Evolutionary conservation across 208 protist genomes (phyloP).

Genomic region (Porcisia hertigi): DNA sequence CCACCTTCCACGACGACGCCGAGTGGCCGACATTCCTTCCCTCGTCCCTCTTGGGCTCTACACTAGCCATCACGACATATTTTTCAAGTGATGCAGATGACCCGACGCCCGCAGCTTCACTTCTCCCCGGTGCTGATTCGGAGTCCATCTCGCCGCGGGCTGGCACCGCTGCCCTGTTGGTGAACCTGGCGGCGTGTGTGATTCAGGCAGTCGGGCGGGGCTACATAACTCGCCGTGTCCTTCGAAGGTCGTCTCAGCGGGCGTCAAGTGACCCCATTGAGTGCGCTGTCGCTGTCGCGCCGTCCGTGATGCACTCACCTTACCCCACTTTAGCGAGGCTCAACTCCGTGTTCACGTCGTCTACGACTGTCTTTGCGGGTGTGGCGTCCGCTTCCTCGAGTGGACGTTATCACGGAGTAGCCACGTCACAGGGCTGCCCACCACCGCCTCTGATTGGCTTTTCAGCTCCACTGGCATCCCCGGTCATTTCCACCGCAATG

Average conservation of each 20-base stretch:
- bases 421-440: neutral
- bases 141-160: neutral
- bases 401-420: neutral
- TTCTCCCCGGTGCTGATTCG: neutral
- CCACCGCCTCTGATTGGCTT: conserved; percentile 26
- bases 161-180: conserved; percentile 14
- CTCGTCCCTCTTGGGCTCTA: neutral
- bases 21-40: neutral
- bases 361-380: neutral
- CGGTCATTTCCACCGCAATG: neutral
- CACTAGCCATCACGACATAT: neutral
- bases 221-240: conserved; percentile 26
- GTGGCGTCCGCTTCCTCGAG: neutral
- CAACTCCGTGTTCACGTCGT: neutral
- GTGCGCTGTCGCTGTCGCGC: neutral
- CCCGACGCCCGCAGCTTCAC: neutral
- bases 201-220: conserved; percentile 41
- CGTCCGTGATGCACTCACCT: neutral
- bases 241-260: neutral
- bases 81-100: neutral
- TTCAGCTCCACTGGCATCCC: neutral
- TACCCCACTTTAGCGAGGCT: neutral
- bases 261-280: neutral
- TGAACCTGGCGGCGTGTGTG: conserved; percentile 12
- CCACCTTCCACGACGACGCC: neutral